phyloP scores from a whole-genome alignment of 768 basidiomycete genomes.

The Rhodotorula taiwanensis region DNA sequence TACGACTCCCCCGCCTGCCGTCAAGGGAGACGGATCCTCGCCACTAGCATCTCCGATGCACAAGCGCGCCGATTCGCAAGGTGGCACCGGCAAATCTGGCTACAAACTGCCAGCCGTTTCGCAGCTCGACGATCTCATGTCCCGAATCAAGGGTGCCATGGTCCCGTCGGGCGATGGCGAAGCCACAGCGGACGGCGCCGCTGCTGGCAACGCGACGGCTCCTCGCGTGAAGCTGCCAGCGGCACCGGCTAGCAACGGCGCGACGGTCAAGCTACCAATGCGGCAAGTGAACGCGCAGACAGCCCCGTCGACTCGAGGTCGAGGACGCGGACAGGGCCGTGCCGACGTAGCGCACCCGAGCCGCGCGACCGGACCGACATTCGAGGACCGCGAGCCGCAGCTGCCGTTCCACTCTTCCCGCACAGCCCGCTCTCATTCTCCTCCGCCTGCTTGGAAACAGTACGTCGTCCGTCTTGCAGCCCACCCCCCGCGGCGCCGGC shows the following conservation, averaged over 20 bases:
- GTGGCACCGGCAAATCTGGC: not conserved
- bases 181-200: not conserved
- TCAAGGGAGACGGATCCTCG: constrained; percentile 2
- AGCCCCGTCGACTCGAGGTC: constrained; percentile 1
- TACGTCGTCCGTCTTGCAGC: constrained; percentile 42
- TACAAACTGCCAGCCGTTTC: constrained; percentile 31
- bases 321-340: constrained; percentile 16
- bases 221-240: constrained; percentile 13
- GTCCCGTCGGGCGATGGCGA: constrained; percentile 22
- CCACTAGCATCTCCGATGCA: not conserved
- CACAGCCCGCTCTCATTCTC: constrained; percentile 41
- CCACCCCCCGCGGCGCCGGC: constrained; percentile 18
- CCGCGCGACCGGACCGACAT: constrained; percentile 9
- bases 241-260: not conserved
- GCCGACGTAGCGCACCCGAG: not conserved
- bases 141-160: constrained; percentile 45
- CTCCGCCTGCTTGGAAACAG: constrained; percentile 45
- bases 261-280: not conserved
- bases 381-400: constrained; percentile 28
- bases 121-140: constrained; percentile 44
- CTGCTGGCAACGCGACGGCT: too few species aligned
- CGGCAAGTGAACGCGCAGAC: not conserved
- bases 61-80: not conserved
- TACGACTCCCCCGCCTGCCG: not conserved
- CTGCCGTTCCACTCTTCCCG: constrained; percentile 41